Base-by-base conservation (phyloP, 371 early-diverging fungal genomes). In the Mortierella sp. region DNA sequence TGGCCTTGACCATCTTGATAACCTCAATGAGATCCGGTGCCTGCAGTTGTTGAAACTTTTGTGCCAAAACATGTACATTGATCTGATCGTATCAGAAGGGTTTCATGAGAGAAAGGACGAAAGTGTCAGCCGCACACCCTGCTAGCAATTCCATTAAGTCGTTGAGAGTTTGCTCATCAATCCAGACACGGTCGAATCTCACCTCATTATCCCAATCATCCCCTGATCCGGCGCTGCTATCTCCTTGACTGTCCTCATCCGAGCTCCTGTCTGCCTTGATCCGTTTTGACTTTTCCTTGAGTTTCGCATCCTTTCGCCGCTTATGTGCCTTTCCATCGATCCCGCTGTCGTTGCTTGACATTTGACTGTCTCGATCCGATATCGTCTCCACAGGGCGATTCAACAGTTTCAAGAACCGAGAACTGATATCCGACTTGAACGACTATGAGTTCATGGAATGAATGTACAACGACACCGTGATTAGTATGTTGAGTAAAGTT, bases 1-100 rank as follows among this genome's bases (percentile, higher is more conserved):
- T 72, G 6, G 77, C 76, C 45, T 85, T 87, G 26, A 87, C 79
- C 47, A 87, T 31, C 29, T 87, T 74, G n/a, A 87, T 80, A 41
- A 85, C 65, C 14, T 85, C 85, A 1, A 83, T 48, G 29, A 87
- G 71, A 69, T 87, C 85, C 47, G 80, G 79, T 0, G 80, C 73
- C 34, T 83, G 77, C 19, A 87, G 70, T n/a, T 69, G 50, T 19
- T 85, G 84, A 34, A 87, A 79, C 64, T 85, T 87, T 47, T 80
- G 74, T 14, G 85, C 87, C 9, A 87, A 79, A 9, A 72, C 55
- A 24, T 81, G 74, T 1, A 79, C 75, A 68, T 80, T 68, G 16
- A 85, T 55, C 85, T 85, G n/a, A n/a, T 14, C n/a, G 10, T 4
- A 31, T 5, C 4, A 44, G 64, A 14, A 63, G n/a, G n/a, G n/a